Percentiles rank a stretch among this genome's conserved stretches.
phyloP scores from a whole-genome alignment of 2,329 filamentous ascomycete species.

The Monilinia vaccinii-corymbosi region DNA sequence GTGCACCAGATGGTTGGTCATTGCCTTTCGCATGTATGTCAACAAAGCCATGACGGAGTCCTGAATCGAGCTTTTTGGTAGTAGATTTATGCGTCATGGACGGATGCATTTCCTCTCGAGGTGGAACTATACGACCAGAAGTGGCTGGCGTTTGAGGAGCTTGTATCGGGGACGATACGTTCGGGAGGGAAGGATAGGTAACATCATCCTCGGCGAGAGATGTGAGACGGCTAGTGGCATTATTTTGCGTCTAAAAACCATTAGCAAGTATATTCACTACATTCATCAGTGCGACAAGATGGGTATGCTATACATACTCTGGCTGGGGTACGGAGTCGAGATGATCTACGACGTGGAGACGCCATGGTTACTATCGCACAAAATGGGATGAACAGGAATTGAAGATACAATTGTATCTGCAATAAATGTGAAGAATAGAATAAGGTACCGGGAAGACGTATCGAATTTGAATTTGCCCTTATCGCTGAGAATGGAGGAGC shows the following conservation, averaged over 20 bases:
- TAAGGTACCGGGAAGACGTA: not conserved
- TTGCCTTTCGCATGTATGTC: slow-evolving; percentile 45
- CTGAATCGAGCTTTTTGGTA: slow-evolving; percentile 68
- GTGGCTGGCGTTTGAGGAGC: slow-evolving; percentile 49
- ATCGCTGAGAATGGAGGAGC: not conserved
- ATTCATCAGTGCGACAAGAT: not conserved
- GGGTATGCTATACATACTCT: slow-evolving; percentile 22
- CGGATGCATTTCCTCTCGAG: slow-evolving; percentile 82
- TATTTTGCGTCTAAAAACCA: slow-evolving; percentile 11
- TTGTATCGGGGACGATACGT: slow-evolving; percentile 21
- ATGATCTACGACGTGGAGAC: slow-evolving; percentile 28
- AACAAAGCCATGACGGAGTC: slow-evolving; percentile 71
- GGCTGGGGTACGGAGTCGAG: slow-evolving; percentile 27
- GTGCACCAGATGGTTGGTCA: slow-evolving; percentile 33
- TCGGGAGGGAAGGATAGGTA: slow-evolving; percentile 16
- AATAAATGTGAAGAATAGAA: not conserved
- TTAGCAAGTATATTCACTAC: not conserved
- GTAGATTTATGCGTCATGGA: slow-evolving; percentile 69
- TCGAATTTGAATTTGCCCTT: not conserved
- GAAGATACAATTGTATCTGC: not conserved
- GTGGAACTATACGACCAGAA: slow-evolving; percentile 57
- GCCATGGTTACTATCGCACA: slow-evolving; percentile 11
- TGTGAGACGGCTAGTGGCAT: slow-evolving; percentile 20
- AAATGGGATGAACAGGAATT: not conserved
- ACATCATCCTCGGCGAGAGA: slow-evolving; percentile 27